Evolutionary conservation across 2,329 filamentous ascomycete genomes (phyloP).

Genomic region (Talaromyces sp.): DNA sequence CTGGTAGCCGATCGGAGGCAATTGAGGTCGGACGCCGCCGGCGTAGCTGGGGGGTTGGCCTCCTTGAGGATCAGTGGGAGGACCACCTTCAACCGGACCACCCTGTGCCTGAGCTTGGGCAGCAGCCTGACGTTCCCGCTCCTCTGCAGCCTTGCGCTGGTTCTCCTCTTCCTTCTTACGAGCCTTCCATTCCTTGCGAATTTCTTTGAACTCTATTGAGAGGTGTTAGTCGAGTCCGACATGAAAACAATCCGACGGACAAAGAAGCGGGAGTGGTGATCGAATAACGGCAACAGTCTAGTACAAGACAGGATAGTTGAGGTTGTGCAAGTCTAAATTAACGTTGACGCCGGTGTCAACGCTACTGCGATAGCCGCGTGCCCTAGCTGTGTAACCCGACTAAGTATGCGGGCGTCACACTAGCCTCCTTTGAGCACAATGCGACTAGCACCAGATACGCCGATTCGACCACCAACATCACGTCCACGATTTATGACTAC

Average conservation of each 20-base stretch:
- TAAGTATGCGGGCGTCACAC: slow-evolving; percentile 38
- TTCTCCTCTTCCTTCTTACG: slow-evolving; percentile 99
- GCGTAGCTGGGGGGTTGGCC: slow-evolving; percentile 46
- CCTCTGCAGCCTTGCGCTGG: slow-evolving; percentile 83
- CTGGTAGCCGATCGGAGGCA: slow-evolving; percentile 74
- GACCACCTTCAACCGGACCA: slow-evolving; percentile 46
- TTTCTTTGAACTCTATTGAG: slow-evolving; percentile 88
- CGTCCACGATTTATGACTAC: slow-evolving; percentile 4
- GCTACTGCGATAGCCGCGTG: slow-evolving; percentile 54
- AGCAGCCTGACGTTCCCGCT: slow-evolving; percentile 67
- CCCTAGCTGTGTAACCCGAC: slow-evolving; percentile 49
- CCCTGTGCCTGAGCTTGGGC: slow-evolving; percentile 54
- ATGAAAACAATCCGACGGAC: neutral
- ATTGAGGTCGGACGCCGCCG: slow-evolving; percentile 58
- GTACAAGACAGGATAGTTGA: neutral
- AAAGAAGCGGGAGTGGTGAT: neutral
- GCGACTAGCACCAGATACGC: slow-evolving; percentile 24
- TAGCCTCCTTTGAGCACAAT: slow-evolving; percentile 38
- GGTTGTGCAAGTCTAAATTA: slow-evolving; percentile 34
- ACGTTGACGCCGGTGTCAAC: slow-evolving; percentile 47
- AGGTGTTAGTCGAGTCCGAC: neutral
- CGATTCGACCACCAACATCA: neutral
- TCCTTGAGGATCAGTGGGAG: slow-evolving; percentile 47
- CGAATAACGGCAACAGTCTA: neutral
- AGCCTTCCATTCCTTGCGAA: slow-evolving; percentile 98